These are phyloP conservation scores for Pythium scleroteichum DNA, from an alignment of 352 stramenopile genomes.

Conservation along the genomic window DNA sequence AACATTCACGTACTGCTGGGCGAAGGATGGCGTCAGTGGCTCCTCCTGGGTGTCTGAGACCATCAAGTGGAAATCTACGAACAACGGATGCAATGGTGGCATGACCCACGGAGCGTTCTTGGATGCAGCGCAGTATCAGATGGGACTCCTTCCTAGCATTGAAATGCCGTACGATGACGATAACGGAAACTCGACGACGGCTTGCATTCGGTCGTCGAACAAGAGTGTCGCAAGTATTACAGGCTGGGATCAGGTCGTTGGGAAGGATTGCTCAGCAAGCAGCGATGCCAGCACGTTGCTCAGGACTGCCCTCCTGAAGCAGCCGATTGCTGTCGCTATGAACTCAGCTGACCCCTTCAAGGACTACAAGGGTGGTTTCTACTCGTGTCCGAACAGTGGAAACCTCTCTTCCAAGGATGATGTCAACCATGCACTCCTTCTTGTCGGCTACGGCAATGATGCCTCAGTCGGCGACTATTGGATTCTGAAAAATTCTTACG, in stretches of 20 bases:
- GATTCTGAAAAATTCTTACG: slow-evolving; percentile 86
- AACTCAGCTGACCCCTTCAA: slow-evolving; percentile 75
- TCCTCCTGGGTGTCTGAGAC: slow-evolving; percentile 56
- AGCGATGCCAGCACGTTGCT: slow-evolving; percentile 57
- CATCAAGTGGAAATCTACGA: slow-evolving; percentile 78
- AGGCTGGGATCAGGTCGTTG: slow-evolving; percentile 67
- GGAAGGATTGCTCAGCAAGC: slow-evolving; percentile 51
- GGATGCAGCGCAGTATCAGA: slow-evolving; percentile 59
- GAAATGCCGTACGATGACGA: slow-evolving; percentile 72
- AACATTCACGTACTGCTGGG: slow-evolving; percentile 81
- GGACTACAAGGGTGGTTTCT: slow-evolving; percentile 68
- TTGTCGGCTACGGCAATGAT: slow-evolving; percentile 77
- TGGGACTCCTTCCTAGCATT: slow-evolving; percentile 68
- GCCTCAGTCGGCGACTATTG: slow-evolving; percentile 63
- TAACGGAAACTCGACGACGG: slow-evolving; percentile 29
- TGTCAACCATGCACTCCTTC: slow-evolving; percentile 74
- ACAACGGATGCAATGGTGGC: slow-evolving; percentile 75
- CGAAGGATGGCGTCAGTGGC: slow-evolving; percentile 38
- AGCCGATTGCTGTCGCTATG: slow-evolving; percentile 76
- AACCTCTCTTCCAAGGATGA: slow-evolving; percentile 62
- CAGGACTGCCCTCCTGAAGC: slow-evolving; percentile 49
- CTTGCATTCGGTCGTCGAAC: slow-evolving; percentile 42
- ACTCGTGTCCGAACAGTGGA: slow-evolving; percentile 68
- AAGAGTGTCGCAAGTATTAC: slow-evolving; percentile 72
- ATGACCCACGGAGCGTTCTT: slow-evolving; percentile 85